Conservation (phyloP, 176 grass and related monocot species). For the Eleusine coracana region DNA sequence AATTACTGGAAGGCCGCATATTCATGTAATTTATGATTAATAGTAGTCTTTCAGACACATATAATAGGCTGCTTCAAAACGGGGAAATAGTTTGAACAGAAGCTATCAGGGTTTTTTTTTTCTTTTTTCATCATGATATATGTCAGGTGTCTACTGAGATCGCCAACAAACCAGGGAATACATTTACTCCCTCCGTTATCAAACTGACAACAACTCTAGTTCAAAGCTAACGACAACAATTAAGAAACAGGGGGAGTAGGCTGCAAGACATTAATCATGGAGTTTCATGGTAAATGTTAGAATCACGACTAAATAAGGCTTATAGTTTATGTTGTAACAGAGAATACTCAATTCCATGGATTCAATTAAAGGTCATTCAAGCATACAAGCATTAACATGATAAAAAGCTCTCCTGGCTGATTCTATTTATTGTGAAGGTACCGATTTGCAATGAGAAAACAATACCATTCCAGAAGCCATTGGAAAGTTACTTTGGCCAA, state of each 20-base stretch:
- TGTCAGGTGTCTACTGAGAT: neutral
- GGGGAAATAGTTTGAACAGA: neutral
- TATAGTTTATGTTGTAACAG: neutral
- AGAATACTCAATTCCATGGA: neutral
- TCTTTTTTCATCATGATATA: neutral
- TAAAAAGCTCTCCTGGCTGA: neutral
- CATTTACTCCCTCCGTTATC: neutral
- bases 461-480: constrained; percentile 70
- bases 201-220: no score
- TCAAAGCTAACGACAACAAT: no score
- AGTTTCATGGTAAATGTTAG: neutral
- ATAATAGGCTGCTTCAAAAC: neutral
- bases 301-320: neutral
- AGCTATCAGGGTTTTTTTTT: neutral
- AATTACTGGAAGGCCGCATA: constrained; percentile 10
- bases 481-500: constrained; percentile 69
- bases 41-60: constrained; percentile 8
- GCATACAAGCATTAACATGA: neutral
- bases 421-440: neutral
- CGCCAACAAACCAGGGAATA: neutral
- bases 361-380: neutral
- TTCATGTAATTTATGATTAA: neutral
- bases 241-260: neutral
- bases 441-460: constrained; percentile 34
- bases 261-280: neutral